Percentiles rank a stretch among this genome's conserved stretches.
phyloP scores from a whole-genome alignment of 2,329 filamentous ascomycete species.

The Berkeleyomyces rouxiae region DNA sequence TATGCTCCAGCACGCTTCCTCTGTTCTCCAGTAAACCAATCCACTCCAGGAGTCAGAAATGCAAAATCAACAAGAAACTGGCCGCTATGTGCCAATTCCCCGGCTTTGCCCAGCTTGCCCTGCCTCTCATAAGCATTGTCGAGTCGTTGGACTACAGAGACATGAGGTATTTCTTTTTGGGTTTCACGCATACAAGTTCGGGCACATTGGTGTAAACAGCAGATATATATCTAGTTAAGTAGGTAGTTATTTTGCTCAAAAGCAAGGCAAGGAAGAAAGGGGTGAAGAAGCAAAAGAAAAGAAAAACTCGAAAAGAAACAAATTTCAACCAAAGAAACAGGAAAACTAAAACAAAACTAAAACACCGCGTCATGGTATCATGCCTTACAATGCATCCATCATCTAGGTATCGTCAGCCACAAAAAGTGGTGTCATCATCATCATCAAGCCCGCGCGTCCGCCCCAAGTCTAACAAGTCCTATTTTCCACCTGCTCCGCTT shows the following conservation, averaged over 20 bases:
- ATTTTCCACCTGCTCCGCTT: not conserved
- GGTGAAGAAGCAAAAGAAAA: not conserved
- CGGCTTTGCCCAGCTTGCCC: too few species aligned
- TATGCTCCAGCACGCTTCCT: too few species aligned
- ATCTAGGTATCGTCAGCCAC: not conserved
- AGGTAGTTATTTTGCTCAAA: not conserved
- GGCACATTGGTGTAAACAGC: not conserved
- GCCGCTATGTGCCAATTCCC: too few species aligned
- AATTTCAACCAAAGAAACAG: not conserved
- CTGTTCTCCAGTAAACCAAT: too few species aligned
- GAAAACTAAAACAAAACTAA: slow-evolving; percentile 1
- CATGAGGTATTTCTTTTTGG: too few species aligned
- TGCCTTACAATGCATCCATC: not conserved
- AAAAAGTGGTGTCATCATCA: not conserved
- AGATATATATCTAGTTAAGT: not conserved
- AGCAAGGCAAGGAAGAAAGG: not conserved
- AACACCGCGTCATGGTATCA: not conserved
- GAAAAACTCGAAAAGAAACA: not conserved
- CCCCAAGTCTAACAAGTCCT: not conserved
- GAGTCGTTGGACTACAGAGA: too few species aligned
- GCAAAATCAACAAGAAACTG: too few species aligned
- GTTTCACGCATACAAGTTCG: too few species aligned
- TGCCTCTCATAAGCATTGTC: too few species aligned
- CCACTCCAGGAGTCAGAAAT: too few species aligned
- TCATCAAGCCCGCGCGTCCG: not conserved